These are phyloP conservation scores for Perkinsela sp. DNA, from an alignment of 208 protist genomes.

Conservation along the genomic window DNA sequence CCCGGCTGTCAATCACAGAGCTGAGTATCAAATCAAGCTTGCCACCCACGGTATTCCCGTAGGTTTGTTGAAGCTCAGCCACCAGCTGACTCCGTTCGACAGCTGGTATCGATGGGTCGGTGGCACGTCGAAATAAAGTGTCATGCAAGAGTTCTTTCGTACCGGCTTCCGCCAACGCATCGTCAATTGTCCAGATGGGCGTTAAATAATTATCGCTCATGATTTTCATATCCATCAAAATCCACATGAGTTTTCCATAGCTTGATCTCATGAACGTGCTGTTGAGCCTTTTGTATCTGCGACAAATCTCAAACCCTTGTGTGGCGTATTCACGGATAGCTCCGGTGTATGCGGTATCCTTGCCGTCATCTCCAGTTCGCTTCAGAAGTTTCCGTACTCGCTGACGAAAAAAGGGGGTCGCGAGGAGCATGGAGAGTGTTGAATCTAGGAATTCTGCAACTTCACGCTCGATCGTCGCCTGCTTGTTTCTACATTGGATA, in stretches of 20 bases:
- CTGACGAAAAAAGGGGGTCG: constrained; percentile 1
- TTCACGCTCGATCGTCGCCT: neutral
- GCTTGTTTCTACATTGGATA: neutral
- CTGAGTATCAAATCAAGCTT: neutral
- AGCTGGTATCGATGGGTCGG: constrained; percentile 17
- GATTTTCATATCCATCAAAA: constrained; percentile 71
- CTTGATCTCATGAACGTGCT: constrained; percentile 61
- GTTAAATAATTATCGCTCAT: constrained; percentile 19
- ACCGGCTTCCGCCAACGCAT: constrained; percentile 14
- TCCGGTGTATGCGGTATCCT: constrained; percentile 8
- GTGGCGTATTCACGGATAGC: constrained; percentile 35
- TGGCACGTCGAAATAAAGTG: constrained; percentile 4
- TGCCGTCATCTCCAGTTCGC: neutral
- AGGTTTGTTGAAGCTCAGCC: constrained; percentile 6
- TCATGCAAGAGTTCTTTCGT: constrained; percentile 26
- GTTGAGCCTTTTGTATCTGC: constrained; percentile 86
- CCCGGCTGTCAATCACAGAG: neutral
- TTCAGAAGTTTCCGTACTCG: constrained; percentile 12
- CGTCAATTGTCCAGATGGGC: constrained; percentile 53
- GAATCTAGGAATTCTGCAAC: constrained; percentile 4
- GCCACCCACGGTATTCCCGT: constrained; percentile 1
- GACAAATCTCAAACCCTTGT: constrained; percentile 70
- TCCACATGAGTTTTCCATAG: constrained; percentile 85
- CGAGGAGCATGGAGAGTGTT: constrained; percentile 2
- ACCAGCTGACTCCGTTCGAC: constrained; percentile 9